Conservation (phyloP, 306 rosid genomes). For the Casuarina cunninghamiana region DNA sequence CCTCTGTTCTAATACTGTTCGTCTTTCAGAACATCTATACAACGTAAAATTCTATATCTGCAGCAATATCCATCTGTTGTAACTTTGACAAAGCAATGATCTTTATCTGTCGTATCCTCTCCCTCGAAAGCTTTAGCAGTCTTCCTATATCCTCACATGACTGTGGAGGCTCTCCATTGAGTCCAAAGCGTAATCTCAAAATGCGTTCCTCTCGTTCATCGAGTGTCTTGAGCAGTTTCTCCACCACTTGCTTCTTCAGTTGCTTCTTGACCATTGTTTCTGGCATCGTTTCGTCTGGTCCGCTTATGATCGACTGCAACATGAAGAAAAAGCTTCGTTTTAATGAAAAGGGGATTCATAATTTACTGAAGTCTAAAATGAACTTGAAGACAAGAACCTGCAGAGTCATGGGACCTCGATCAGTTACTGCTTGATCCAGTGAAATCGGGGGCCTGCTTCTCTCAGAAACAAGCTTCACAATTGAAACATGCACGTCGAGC, state of each 20-base stretch:
- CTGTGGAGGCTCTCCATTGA: slow-evolving; percentile 53
- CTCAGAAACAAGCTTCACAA: slow-evolving; percentile 52
- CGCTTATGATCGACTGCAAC: slow-evolving; percentile 67
- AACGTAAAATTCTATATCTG: slow-evolving; percentile 42
- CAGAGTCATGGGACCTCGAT: slow-evolving; percentile 51
- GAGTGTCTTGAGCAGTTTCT: slow-evolving; percentile 51
- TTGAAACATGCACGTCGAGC: slow-evolving; percentile 45
- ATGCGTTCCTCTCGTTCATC: slow-evolving; percentile 60
- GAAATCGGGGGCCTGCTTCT: slow-evolving; percentile 60
- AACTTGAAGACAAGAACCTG: slow-evolving; percentile 44
- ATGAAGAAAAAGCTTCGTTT: background rate
- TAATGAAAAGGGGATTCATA: background rate
- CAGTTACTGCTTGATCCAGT: slow-evolving; percentile 41
- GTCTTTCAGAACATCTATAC: slow-evolving; percentile 29
- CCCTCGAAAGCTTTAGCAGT: slow-evolving; percentile 61
- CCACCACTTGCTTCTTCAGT: slow-evolving; percentile 50
- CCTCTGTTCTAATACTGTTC: background rate
- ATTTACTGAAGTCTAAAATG: background rate
- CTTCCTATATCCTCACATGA: slow-evolving; percentile 73
- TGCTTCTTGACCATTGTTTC: slow-evolving; percentile 55
- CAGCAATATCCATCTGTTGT: slow-evolving; percentile 27
- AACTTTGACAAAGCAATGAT: slow-evolving; percentile 57
- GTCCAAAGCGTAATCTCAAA: slow-evolving; percentile 59
- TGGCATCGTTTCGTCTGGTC: slow-evolving; percentile 61
- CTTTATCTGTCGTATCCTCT: slow-evolving; percentile 61